Base-by-base conservation (phyloP, 2,329 filamentous ascomycete species). In the Neurospora sp. region DNA sequence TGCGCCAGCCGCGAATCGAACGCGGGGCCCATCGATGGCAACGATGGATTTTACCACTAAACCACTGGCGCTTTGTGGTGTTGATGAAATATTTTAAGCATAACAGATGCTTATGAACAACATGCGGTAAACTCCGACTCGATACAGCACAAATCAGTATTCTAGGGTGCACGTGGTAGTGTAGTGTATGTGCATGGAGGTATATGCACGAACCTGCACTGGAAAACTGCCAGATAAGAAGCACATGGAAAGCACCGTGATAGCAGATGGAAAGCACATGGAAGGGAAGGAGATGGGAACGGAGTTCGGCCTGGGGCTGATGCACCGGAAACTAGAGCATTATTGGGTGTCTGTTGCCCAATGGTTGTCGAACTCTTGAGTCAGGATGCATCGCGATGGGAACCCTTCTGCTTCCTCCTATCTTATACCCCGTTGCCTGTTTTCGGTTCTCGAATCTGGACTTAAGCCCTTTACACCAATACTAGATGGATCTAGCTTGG, bases 41-140 rank as follows among this genome's bases (percentile, higher is more conserved):
- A 83, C 81, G 82, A 83, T 82, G 81, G 80, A 83, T 83, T 83
- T 82, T 83, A 83, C 82, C 82, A 83, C 81, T 83, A 83, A 83
- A 83, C 81, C 81, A 83, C 81, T 81, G 77, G 52, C 28, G 52
- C 52, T 17, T 62, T 10, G 52, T 62, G 52, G 23, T 62, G 15
- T 33, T 62, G 52, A 17, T 33, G 23, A 15, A 33, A 6, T 15
- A 33, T 8, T 46, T 17, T 4, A 28, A 17, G 11, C 11, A 15
- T 52, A 1, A 10, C 3, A 12, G 3, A 10, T 2, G 0, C 8
- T 12, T 23, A 12, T 52, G 10, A 19, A 8, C 33, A 36, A 36
- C 33, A 6, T 36, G 33, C 6, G 33, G 33, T 36, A 36, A 36
- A 36, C 33, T 36, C 33, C 6, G 33, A 36, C 28, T 28, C 28